A percentile compares a stretch with the other conserved stretches of the same genome.
Conservation (phyloP, 257 asterid genomes). For the Forsythia viridissima region DNA sequence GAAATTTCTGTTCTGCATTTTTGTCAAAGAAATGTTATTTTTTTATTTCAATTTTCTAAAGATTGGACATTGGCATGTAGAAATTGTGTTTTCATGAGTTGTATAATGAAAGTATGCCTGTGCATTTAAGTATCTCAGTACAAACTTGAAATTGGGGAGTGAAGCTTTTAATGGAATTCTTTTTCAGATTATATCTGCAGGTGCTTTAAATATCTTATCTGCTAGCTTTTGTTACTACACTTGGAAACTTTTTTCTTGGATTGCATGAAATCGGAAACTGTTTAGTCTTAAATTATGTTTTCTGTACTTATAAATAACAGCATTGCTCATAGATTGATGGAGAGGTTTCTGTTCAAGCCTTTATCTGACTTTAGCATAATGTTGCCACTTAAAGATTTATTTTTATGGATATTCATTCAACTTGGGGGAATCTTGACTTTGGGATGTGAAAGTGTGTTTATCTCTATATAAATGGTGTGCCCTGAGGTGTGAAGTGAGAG, state of each 20-base stretch:
- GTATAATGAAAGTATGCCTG: neutral
- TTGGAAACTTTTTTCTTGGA: neutral
- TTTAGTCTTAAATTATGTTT: neutral
- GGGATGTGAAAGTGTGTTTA: no score
- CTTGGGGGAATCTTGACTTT: neutral
- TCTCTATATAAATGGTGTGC: no score
- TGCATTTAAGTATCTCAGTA: neutral
- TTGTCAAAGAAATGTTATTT: neutral
- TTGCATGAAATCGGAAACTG: neutral
- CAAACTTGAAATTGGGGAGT: neutral
- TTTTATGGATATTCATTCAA: neutral
- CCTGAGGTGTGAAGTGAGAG: no score
- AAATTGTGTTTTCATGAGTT: neutral
- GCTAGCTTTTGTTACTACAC: neutral
- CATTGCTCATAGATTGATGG: neutral
- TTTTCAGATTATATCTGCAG: neutral
- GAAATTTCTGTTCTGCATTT: neutral
- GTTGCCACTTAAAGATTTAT: neutral
- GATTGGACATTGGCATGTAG: neutral
- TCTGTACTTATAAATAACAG: neutral
- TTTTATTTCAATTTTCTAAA: neutral
- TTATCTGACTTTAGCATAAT: neutral
- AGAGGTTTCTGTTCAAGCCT: neutral
- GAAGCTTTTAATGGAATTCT: neutral
- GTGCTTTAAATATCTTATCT: neutral